Base-by-base conservation (phyloP, 2,329 filamentous ascomycete species). In the Calonectria pseudoturangicola region DNA sequence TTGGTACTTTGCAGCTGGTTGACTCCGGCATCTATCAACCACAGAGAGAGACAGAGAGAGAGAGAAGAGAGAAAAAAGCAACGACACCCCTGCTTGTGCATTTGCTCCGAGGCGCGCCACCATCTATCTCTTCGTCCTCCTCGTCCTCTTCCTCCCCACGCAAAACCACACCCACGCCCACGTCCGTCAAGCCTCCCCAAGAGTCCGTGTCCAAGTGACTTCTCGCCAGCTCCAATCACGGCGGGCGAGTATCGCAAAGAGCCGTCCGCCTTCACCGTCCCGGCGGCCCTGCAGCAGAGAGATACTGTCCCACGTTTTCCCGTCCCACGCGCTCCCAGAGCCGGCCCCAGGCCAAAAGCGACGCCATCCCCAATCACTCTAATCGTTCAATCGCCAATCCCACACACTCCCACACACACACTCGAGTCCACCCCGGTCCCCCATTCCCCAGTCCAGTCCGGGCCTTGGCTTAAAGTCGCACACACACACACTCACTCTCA, bases 21-120 rank as follows among this genome's bases (percentile, higher is more conserved):
- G 8, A n/a, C 7, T 13, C 58, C 58, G 58, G 39, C 25, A 60
- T 47, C 30, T 63, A 60, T 60, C 54, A 60, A 27, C 58, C 45
- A 43, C 54, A 48, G 39, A 27, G 27, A 58, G 30, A n/a, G 27
- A 15, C 47, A 56, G 43, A 56, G 39, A 48, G 27, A 27, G 48
- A 39, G 54, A 28, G 41, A 56, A 56, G 28, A 63, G 41, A 67
- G 47, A 39, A 39, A 60, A 48, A 73, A 60, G 54, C 54, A 60
- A 60, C 54, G 30, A 73, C 64, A 73, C 47, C 71, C 71, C 71
- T 73, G 71, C 71, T 68, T 33, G 68, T 68, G 65, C 70, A 72
- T 68, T 63, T 63, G 51, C 64, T 66, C 56, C 54, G 64, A 65
- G 54, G 64, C 64, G 30, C 30, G 64, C 68, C 64, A 56, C 69